Evolutionary conservation across 2,329 filamentous ascomycete species (phyloP).

Genomic region (Dothistroma septosporum): DNA sequence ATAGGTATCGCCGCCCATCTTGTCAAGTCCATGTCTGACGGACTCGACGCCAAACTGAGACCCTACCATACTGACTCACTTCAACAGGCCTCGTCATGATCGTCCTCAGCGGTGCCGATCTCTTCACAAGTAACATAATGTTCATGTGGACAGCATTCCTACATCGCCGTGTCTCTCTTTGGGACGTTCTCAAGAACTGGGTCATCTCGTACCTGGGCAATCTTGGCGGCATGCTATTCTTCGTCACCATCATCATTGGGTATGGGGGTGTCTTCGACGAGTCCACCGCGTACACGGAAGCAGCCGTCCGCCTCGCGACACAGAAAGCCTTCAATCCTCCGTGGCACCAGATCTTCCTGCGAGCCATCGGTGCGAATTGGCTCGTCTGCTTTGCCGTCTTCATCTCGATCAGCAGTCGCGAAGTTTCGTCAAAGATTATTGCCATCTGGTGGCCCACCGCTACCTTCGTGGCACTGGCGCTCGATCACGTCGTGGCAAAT

Average conservation of each 20-base stretch:
- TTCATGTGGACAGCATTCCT: conserved; percentile 25
- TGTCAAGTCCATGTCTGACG: background rate
- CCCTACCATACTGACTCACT: background rate
- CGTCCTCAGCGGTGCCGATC: conserved; percentile 32
- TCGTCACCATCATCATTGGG: conserved; percentile 30
- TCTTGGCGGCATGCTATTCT: conserved; percentile 37
- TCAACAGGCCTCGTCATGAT: conserved; percentile 28
- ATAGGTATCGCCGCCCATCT: conserved; percentile 15
- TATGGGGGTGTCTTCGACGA: conserved; percentile 31
- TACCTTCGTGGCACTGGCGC: conserved; percentile 45
- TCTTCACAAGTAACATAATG: conserved; percentile 32
- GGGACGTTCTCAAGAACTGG: conserved; percentile 21
- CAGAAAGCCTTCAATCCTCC: conserved; percentile 47
- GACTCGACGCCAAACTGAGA: background rate
- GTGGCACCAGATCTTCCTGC: conserved; percentile 52
- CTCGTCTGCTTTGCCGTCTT: conserved; percentile 52
- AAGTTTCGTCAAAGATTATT: conserved; percentile 50
- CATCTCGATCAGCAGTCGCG: conserved; percentile 46
- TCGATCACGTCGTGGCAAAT: conserved; percentile 56
- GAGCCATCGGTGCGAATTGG: conserved; percentile 54
- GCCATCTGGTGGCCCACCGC: conserved; percentile 56
- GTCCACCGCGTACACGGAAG: conserved; percentile 40
- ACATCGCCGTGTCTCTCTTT: conserved; percentile 18
- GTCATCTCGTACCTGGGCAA: conserved; percentile 17
- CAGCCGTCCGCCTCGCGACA: conserved; percentile 45